phyloP scores from a whole-genome alignment of 148 eudicot species.

The Pharnaceum exiguum region DNA sequence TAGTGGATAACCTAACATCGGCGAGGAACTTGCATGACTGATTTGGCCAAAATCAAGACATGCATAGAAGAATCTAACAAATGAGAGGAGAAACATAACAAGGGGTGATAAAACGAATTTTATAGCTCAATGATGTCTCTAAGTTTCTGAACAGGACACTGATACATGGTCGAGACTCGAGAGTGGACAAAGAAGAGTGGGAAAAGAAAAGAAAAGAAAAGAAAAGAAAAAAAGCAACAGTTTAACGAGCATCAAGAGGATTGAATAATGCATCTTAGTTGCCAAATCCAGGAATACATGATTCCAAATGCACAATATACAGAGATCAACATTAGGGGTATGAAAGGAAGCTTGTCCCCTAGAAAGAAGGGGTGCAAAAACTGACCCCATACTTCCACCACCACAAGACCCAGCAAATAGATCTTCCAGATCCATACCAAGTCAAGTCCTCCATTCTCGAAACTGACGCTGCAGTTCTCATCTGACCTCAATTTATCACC shows the following conservation, averaged over 20 bases:
- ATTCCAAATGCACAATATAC: conserved; percentile 75
- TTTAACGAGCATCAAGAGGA: conserved; percentile 22
- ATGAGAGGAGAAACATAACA: background rate
- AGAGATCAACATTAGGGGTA: conserved; percentile 73
- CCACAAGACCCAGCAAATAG: conserved; percentile 64
- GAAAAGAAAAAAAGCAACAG: background rate
- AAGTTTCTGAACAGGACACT: no score
- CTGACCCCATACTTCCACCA: conserved; percentile 80
- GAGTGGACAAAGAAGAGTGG: no score
- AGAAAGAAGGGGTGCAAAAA: conserved; percentile 62
- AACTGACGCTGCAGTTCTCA: conserved; percentile 3
- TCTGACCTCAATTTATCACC: conserved; percentile 10
- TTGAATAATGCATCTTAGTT: conserved; percentile 45
- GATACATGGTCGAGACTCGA: background rate
- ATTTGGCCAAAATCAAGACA: no score
- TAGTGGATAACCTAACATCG: no score
- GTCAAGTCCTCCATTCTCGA: conserved; percentile 19
- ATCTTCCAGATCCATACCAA: conserved; percentile 51
- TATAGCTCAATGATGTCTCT: no score
- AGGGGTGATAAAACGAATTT: background rate
- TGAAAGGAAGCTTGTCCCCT: conserved; percentile 60
- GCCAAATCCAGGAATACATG: conserved; percentile 91
- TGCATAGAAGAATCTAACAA: no score
- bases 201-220: background rate
- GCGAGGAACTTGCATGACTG: no score